Evolutionary conservation across 495 filamentous ascomycete genomes (phyloP).

Genomic region (Penicillium silybi): DNA sequence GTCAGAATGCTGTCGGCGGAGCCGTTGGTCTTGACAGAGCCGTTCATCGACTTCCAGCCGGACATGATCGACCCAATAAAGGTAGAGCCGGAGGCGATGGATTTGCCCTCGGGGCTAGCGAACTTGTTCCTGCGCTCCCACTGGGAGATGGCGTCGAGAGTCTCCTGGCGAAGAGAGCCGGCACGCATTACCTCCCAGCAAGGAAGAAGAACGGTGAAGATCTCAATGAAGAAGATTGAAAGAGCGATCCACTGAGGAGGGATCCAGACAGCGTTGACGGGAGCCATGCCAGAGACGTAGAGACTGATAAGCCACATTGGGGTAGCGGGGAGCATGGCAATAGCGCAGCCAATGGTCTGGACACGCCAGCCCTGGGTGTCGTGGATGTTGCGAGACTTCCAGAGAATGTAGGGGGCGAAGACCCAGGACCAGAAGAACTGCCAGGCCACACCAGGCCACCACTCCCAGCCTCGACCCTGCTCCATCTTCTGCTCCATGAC

Average conservation of each 20-base stretch:
- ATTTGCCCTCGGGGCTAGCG: conserved; percentile 20
- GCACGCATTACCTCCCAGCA: conserved; percentile 52
- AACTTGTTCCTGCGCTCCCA: conserved; percentile 32
- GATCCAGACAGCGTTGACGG: conserved; percentile 49
- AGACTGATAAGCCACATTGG: conserved; percentile 62
- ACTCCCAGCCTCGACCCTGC: conserved; percentile 58
- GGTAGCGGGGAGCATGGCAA: conserved; percentile 58
- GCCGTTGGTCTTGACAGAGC: conserved; percentile 23
- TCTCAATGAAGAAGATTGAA: conserved; percentile 50
- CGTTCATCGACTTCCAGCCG: conserved; percentile 30
- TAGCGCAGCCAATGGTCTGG: conserved; percentile 58
- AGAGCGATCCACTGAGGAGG: conserved; percentile 57
- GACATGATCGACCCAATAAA: conserved; percentile 33
- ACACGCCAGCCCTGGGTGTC: conserved; percentile 67
- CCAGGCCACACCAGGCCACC: conserved; percentile 62
- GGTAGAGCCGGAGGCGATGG: conserved; percentile 26
- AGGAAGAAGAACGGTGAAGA: conserved; percentile 52
- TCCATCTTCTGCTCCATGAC: conserved; percentile 35
- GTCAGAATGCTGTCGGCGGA: conserved; percentile 45
- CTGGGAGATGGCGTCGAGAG: conserved; percentile 32
- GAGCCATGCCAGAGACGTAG: conserved; percentile 54
- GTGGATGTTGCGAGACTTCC: conserved; percentile 47
- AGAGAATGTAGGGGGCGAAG: conserved; percentile 46
- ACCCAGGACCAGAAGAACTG: conserved; percentile 63
- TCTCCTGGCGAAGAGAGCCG: conserved; percentile 40